Percentiles rank a stretch among this genome's conserved stretches.
Evolutionary conservation across 768 basidiomycete species (phyloP).

Genomic region (Trametes villosa): DNA sequence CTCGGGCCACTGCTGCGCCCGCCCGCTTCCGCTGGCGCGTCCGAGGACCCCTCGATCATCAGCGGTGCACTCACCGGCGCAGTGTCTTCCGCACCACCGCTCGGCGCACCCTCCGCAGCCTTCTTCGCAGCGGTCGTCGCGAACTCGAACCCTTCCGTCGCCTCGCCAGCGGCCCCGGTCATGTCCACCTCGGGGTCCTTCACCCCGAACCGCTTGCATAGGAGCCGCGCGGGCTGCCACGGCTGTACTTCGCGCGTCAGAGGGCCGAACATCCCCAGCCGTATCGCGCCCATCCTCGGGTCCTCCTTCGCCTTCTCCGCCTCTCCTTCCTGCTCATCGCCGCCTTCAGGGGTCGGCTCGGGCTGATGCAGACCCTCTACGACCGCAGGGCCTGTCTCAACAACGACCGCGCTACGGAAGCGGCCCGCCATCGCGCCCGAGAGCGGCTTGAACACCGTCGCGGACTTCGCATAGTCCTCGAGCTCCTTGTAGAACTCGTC

Average conservation of each 20-base stretch:
- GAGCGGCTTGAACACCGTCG: constrained; percentile 89
- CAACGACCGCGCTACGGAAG: constrained; percentile 81
- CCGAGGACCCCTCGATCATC: constrained; percentile 18
- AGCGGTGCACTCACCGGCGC: constrained; percentile 5
- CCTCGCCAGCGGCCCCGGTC: constrained; percentile 27
- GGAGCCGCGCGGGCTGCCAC: constrained; percentile 83
- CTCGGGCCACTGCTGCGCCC: constrained; percentile 30
- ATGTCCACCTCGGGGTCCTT: constrained; percentile 79
- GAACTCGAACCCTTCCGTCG: constrained; percentile 18
- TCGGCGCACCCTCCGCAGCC: background rate
- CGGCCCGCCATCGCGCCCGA: constrained; percentile 91
- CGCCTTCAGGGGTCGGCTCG: constrained; percentile 6
- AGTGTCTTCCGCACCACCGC: background rate
- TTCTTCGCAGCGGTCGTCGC: constrained; percentile 17
- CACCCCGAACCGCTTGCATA: constrained; percentile 94
- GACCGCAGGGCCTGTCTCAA: constrained; percentile 67
- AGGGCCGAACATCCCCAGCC: constrained; percentile 87
- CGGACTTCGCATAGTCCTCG: constrained; percentile 84
- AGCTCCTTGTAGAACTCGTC: constrained; percentile 84
- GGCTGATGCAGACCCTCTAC: constrained; percentile 74
- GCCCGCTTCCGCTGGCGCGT: constrained; percentile 12
- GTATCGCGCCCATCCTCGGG: constrained; percentile 82
- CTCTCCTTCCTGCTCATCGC: constrained; percentile 35
- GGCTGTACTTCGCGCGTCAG: constrained; percentile 74
- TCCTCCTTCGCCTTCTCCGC: constrained; percentile 64